Evolutionary conservation across 2,329 filamentous ascomycete species (phyloP).

Genomic region (Fonsecaea multimorphosa): DNA sequence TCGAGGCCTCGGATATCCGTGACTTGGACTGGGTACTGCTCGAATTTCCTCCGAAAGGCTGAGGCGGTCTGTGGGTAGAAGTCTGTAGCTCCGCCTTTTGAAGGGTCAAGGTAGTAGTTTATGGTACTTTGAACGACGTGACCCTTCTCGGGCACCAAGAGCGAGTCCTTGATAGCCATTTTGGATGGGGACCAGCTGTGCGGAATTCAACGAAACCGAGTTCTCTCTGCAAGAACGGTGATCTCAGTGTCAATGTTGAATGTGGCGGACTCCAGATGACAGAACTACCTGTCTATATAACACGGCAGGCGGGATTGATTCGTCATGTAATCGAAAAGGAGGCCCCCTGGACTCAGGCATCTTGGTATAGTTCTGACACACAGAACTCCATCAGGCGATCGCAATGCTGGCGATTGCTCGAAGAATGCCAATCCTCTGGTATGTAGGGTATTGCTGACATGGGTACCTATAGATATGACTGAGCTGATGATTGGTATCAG

Average conservation of each 20-base stretch:
- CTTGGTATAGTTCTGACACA: neutral
- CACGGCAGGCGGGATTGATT: neutral
- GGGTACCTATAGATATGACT: too few species aligned
- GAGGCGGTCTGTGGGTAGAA: constrained; percentile 21
- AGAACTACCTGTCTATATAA: neutral
- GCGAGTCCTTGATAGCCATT: constrained; percentile 18
- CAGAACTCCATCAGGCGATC: neutral
- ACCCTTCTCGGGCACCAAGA: neutral
- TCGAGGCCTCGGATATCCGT: constrained; percentile 11
- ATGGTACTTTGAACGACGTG: constrained; percentile 8
- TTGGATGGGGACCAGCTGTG: neutral
- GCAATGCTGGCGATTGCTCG: neutral
- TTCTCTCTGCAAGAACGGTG: neutral
- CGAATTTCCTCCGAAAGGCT: constrained; percentile 4
- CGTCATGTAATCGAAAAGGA: neutral
- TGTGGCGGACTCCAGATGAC: neutral
- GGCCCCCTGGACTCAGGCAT: neutral
- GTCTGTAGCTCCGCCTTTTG: neutral
- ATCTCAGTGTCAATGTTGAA: neutral
- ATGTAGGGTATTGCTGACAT: too few species aligned
- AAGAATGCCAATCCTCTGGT: neutral
- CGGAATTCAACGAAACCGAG: neutral
- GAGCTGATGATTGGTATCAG: neutral
- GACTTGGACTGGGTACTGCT: neutral
- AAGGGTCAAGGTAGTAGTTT: constrained; percentile 16